Base-by-base conservation (phyloP, 2,329 filamentous ascomycete species). In the Claviceps purpurea region DNA sequence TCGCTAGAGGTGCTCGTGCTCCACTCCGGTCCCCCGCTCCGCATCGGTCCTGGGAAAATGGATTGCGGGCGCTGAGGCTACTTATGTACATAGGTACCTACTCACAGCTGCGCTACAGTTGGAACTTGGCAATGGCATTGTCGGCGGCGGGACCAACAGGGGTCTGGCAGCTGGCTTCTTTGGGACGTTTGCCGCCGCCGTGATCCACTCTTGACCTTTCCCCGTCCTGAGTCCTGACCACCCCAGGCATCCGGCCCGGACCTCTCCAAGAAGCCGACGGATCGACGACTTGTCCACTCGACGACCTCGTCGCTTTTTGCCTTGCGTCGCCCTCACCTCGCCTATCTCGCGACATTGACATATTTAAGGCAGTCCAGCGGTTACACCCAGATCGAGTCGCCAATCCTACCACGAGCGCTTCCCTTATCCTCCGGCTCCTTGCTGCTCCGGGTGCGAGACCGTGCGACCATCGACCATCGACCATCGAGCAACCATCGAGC, bases 141-240 rank as follows among this genome's bases (percentile, higher is more conserved):
- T 42, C 20, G 41, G 41, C 41, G 41, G 41, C 18, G 18, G 18
- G 10, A 18, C 18, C 41, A 22, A 42, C 41, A 42, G 41, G 41
- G 41, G 18, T 20, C 41, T 42, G 41, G 41, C n/a, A 42, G 41
- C 18, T 22, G 41, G 41, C 41, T 22, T 42, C 41, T 11, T 20
- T 42, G 16, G 10, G 18, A 20, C 11, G n/a, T 41, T 18, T 41
- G 40, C n/a, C 18, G n/a, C 16, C 18, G 40, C 40, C 18, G 40
- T 11, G 26, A 51, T 43, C 52, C 52, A 54, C 52, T 52, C 44
- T 46, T 11, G 47, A 51, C 50, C 41, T 51, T 37, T 37, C 49
- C 41, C 22, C 26, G n/a, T 30, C 34, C 41, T 46, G 46, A 8
- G 10, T 45, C 22, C 46, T 43, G 42, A 47, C 43, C 26, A 13